A percentile compares a stretch with the other conserved stretches of the same genome.
Conservation (phyloP, 2,329 filamentous ascomycete genomes). For the Verticillium longisporum region DNA sequence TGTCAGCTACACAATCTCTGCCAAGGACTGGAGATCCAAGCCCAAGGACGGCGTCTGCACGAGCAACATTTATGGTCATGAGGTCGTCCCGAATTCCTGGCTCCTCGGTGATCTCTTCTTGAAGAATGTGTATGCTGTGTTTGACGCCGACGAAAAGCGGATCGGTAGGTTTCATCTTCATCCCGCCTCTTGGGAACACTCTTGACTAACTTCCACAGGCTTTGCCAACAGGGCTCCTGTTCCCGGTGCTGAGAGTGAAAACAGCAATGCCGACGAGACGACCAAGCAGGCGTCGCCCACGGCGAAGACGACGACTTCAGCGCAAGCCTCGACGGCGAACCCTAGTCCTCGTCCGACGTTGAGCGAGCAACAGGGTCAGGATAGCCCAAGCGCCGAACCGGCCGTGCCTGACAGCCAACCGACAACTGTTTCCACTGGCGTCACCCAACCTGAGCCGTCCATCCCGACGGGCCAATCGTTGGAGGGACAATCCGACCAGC, state of each 20-base stretch:
- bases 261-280: not conserved
- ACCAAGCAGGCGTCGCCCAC: not conserved
- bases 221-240: slow-evolving; percentile 1
- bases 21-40: slow-evolving; percentile 62
- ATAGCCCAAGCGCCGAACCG: not conserved
- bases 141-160: slow-evolving; percentile 63
- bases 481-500: not conserved
- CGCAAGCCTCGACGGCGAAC: not conserved
- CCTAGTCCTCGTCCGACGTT: not conserved
- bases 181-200: slow-evolving; percentile 21
- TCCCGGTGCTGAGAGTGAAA: not conserved
- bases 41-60: slow-evolving; percentile 43
- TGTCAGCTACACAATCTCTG: slow-evolving; percentile 57
- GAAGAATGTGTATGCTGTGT: slow-evolving; percentile 84
- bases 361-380: not conserved
- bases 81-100: slow-evolving; percentile 63
- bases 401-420: not conserved
- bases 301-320: not conserved
- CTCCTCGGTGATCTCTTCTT: slow-evolving; percentile 80
- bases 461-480: not conserved
- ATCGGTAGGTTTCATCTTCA: slow-evolving; percentile 43
- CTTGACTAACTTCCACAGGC: slow-evolving; percentile 45
- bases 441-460: not conserved
- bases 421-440: not conserved
- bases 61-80: slow-evolving; percentile 69